Evolutionary conservation across 2,329 filamentous ascomycete species (phyloP), one percentile per base, ranked within the genome.

Genomic region (Alternaria gaisen): DNA sequence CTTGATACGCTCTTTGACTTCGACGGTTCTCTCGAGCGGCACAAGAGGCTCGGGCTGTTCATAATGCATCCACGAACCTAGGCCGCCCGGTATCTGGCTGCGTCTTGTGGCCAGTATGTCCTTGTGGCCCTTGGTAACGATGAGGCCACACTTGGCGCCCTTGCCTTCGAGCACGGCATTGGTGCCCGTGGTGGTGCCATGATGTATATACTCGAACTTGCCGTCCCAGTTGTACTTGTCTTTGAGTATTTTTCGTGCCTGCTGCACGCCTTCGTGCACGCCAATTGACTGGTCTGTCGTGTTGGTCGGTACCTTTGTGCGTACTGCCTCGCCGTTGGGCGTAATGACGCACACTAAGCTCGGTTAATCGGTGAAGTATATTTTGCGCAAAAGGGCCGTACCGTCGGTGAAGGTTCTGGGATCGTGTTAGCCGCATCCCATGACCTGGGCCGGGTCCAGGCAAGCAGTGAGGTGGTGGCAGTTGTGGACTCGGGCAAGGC

Each of bases 101-200:
- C 83, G 75, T 9, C 83, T 74, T 11, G 83, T 72, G 0, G 79
- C 79, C 50, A 85, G 71, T 44, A 84, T 79, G 64, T 84, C 82
- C 62, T 83, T 84, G 71, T 84, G 82, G 4, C 83, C 83, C 2
- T 79, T 76, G 1, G 83, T 84, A 11, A 84, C 81, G 30, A 85
- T 72, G 1, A 84, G 72, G 1, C 78, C 82, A 1, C 82, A 79
- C 30, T 79, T 80, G n/a, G 80, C 81, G 26, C 83, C 83, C 61
- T 84, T 84, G 22, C 80, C 80, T 64, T 85, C 83, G 2, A 84
- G 75, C 20, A 84, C 80, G 5, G 83, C 82, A 64, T 84, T 84
- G 1, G 83, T 85, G 3, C 79, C 82, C 11, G 81, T 81, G 2
- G 83, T 84, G 1, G 82, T 84, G 9, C 83, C 83, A 66, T 84